Evolutionary conservation across 768 basidiomycete species (phyloP), one percentile per base, ranked within the genome.

Genomic region (Boletales sp.): DNA sequence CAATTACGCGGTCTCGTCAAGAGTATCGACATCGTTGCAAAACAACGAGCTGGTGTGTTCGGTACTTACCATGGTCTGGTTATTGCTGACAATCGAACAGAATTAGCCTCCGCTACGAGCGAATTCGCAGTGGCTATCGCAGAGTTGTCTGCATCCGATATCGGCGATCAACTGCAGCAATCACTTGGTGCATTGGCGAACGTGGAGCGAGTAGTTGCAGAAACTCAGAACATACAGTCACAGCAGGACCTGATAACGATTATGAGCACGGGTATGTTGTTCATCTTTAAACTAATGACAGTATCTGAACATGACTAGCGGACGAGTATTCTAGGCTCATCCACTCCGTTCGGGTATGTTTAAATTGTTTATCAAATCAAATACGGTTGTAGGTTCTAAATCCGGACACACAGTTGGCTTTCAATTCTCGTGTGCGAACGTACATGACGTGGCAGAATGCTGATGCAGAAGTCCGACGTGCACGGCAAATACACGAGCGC

Each of bases 321-420:
- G 95, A 98, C 61, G 94, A 96, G 68, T 98, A 98, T 64, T 82
- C 92, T n/a, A 78, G 95, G 45, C 75, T 97, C 46, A 89, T 95
- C 54, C 83, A 80, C 58, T 90, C 88, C 49, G 92, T 94, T 46
- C 78, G 90, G 53, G 90, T 90, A 65, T 47, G 88, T 73, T 21
- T 36, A 11, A 28, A 48, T 47, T 14, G 10, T 17, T 19, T 41
- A n/a, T n/a, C n/a, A 28, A 9, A 31, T n/a, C 18, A 25, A 48
- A 40, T 4, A 41, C 44, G 13, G 14, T 7, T 28, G 25, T 28
- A 28, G 44, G 2, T 19, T 18, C 10, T 40, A 28, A 51, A 52
- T 30, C 18, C 34, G 44, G 34, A 40, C 8, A 39, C 17, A 25
- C 50, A 95, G 90, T 75, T 91, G 53, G 91, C 94, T 2, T 96